Percentiles rank a stretch among this genome's conserved stretches.
These are phyloP conservation scores for Bisporella sp. DNA, from an alignment of 2,329 filamentous ascomycete genomes.

Conservation along the genomic window DNA sequence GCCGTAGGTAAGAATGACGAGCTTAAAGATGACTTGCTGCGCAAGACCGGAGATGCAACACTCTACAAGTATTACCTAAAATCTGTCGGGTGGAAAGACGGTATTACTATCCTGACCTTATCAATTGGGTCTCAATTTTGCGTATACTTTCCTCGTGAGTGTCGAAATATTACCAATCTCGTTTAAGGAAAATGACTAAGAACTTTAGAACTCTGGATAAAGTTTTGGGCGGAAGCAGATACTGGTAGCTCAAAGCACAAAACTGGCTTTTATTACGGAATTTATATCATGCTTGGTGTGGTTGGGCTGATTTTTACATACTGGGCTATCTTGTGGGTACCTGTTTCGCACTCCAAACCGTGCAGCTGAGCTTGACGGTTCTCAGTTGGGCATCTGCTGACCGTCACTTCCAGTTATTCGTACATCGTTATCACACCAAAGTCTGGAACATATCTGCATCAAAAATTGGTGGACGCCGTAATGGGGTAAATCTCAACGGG, in stretches of 20 bases:
- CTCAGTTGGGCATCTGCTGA: too few species aligned
- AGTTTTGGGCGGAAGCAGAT: constrained; percentile 24
- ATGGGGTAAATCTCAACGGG: constrained; percentile 1
- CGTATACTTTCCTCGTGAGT: constrained; percentile 4
- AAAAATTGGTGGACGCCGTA: constrained; percentile 1
- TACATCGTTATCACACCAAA: neutral
- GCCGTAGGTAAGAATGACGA: neutral
- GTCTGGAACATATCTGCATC: constrained; percentile 2
- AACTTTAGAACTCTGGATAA: constrained; percentile 19
- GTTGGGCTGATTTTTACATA: neutral
- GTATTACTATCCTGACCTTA: neutral
- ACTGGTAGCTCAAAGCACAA: constrained; percentile 8
- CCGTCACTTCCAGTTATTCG: neutral
- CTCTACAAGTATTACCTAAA: neutral
- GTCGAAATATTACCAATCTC: neutral
- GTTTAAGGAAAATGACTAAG: constrained; percentile 4
- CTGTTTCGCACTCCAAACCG: neutral
- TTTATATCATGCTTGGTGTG: constrained; percentile 9
- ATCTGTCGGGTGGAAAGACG: neutral
- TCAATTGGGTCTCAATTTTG: neutral
- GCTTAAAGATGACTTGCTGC: neutral
- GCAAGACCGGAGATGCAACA: neutral
- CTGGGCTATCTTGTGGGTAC: neutral
- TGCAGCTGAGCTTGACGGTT: too few species aligned
- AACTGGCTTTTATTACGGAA: constrained; percentile 13